Evolutionary conservation across 2,329 filamentous ascomycete genomes (phyloP).

Genomic region (Myriangium duriaei): DNA sequence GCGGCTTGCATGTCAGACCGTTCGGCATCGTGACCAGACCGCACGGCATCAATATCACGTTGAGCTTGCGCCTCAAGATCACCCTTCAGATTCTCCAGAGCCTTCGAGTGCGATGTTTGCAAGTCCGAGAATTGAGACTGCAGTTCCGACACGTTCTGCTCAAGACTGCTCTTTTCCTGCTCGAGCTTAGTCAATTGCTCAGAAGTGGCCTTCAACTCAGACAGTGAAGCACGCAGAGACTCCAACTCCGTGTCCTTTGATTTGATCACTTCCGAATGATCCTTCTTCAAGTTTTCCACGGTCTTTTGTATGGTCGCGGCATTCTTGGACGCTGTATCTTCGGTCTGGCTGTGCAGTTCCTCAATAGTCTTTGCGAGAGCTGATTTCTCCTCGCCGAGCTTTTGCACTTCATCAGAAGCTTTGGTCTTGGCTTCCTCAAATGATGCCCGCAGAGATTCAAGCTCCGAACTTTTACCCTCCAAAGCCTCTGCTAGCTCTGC

Average conservation of each 20-base stretch:
- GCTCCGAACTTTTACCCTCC: constrained; percentile 8
- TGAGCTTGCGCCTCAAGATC: background rate
- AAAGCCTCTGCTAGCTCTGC: constrained; percentile 2
- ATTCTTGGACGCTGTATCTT: background rate
- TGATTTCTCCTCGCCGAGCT: background rate
- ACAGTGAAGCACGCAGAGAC: constrained; percentile 1
- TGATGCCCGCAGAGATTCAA: constrained; percentile 6
- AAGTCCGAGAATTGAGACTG: background rate
- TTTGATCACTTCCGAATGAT: constrained; percentile 1
- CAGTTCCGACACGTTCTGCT: constrained; percentile 1
- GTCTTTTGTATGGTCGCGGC: background rate
- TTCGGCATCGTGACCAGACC: background rate
- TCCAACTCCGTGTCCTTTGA: constrained; percentile 1
- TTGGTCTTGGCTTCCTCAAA: background rate
- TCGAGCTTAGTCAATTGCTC: constrained; percentile 1
- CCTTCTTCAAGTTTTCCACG: background rate
- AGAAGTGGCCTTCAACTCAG: background rate
- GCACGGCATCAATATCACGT: background rate
- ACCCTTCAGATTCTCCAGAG: background rate
- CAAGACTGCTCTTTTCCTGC: constrained; percentile 1
- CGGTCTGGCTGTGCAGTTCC: background rate
- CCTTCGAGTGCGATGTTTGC: background rate
- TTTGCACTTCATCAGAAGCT: background rate
- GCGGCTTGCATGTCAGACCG: background rate
- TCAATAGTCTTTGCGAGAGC: background rate